These are phyloP conservation scores for Diaporthe aspalathi DNA, from an alignment of 2,329 filamentous ascomycete species.

Conservation along the genomic window DNA sequence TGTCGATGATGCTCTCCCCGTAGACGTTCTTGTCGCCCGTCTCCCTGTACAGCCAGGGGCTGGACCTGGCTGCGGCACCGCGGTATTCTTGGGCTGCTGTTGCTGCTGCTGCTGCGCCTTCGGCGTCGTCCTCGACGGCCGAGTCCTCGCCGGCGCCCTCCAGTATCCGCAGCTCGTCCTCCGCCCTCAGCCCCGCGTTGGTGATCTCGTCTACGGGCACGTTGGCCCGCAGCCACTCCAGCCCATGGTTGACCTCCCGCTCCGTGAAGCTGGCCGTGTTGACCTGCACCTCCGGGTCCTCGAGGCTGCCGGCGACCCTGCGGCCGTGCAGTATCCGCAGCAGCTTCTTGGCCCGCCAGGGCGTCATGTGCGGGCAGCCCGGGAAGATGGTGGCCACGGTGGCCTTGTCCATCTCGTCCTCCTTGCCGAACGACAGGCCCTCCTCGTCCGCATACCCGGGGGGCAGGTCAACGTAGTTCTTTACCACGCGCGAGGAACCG, in stretches of 20 bases:
- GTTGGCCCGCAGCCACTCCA: conserved; percentile 66
- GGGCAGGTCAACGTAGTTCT: conserved; percentile 69
- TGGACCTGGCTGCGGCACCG: conserved; percentile 34
- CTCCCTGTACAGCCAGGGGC: conserved; percentile 36
- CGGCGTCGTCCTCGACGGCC: conserved; percentile 41
- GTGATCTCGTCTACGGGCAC: conserved; percentile 69
- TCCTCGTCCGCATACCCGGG: conserved; percentile 64
- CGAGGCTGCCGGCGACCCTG: conserved; percentile 71
- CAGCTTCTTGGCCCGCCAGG: conserved; percentile 62
- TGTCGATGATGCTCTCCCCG: conserved; percentile 67
- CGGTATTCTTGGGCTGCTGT: conserved; percentile 39
- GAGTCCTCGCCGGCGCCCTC: conserved; percentile 49
- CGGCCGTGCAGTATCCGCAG: conserved; percentile 71
- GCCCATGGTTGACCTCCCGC: conserved; percentile 57
- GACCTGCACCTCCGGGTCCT: conserved; percentile 64
- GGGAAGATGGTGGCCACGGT: conserved; percentile 56
- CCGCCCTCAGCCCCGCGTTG: conserved; percentile 70
- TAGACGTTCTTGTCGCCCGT: conserved; percentile 62
- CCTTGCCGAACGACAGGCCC: conserved; percentile 64
- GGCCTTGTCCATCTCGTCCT: conserved; percentile 54
- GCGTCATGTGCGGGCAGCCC: conserved; percentile 64
- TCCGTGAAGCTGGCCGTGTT: conserved; percentile 60
- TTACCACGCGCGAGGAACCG: conserved; percentile 51
- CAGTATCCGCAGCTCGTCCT: conserved; percentile 69
- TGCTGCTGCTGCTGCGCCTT: too few relatives aligned